These are phyloP conservation scores for Nakataea oryzae DNA, from an alignment of 2,329 filamentous ascomycete species.

Conservation along the genomic window DNA sequence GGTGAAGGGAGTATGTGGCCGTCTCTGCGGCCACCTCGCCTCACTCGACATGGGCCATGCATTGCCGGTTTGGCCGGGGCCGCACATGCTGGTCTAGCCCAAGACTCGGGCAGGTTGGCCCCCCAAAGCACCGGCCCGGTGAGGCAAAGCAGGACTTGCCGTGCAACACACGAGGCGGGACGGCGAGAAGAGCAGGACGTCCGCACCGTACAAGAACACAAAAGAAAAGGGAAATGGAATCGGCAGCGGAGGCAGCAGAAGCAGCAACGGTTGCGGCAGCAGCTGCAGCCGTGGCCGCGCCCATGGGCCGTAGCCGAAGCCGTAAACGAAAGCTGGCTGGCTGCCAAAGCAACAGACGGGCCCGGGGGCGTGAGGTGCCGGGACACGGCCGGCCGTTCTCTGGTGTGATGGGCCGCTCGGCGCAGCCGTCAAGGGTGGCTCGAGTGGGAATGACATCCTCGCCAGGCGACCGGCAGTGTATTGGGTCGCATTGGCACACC, in stretches of 20 bases:
- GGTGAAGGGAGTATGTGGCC: constrained; percentile 1
- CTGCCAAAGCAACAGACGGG: background rate
- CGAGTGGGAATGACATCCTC: background rate
- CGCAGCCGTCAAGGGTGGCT: background rate
- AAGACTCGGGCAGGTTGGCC: background rate
- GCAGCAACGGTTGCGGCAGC: background rate
- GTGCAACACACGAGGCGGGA: background rate
- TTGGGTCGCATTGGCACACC: background rate
- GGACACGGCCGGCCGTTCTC: background rate
- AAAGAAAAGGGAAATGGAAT: background rate
- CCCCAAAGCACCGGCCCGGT: background rate
- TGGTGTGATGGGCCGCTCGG: background rate
- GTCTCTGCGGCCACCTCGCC: background rate
- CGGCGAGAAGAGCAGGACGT: background rate
- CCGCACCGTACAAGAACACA: background rate
- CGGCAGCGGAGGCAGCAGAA: background rate
- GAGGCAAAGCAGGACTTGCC: background rate
- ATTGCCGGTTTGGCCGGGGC: background rate
- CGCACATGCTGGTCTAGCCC: background rate
- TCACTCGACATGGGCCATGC: background rate
- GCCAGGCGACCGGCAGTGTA: background rate
- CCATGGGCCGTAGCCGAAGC: background rate
- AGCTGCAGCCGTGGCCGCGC: too few species aligned
- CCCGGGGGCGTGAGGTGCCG: background rate
- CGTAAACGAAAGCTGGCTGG: too few species aligned